Percentiles rank a stretch among this genome's conserved stretches.
These are phyloP conservation scores for Fraxinus anomala DNA, from an alignment of 257 asterid species.

Conservation along the genomic window DNA sequence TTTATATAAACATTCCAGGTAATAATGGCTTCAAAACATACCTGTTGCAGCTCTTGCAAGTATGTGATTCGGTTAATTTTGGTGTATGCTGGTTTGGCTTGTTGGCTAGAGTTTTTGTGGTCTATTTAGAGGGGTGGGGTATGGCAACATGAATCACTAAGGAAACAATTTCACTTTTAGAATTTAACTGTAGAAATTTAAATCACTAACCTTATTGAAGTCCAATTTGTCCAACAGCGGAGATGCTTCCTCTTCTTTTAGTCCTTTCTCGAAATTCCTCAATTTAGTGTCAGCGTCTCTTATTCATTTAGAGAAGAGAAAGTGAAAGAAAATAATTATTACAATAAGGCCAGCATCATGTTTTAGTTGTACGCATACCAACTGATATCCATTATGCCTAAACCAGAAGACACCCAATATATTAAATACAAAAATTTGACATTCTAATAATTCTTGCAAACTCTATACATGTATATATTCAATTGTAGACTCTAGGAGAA, in stretches of 20 bases:
- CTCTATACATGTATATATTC: constrained; percentile 69
- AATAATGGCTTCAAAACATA: constrained; percentile 8
- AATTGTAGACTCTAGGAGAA: constrained; percentile 85
- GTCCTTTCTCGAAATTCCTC: constrained; percentile 77
- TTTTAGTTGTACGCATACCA: constrained; percentile 77
- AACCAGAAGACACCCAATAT: constrained; percentile 13
- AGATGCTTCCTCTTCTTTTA: constrained; percentile 80
- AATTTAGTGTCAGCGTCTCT: constrained; percentile 53
- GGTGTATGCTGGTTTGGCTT: constrained; percentile 62
- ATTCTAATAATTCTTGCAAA: background rate
- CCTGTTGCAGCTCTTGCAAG: constrained; percentile 69
- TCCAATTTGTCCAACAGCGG: constrained; percentile 78
- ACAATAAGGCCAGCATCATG: too few relatives aligned
- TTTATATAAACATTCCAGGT: background rate
- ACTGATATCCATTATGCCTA: constrained; percentile 74
- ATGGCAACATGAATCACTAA: constrained; percentile 64
- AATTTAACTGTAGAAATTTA: background rate
- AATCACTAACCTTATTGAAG: constrained; percentile 62
- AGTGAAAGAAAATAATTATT: background rate
- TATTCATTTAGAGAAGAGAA: background rate
- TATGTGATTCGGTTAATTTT: constrained; percentile 51
- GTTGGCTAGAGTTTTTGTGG: constrained; percentile 63
- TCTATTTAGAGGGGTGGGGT: constrained; percentile 81
- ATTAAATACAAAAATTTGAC: background rate
- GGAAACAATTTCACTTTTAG: background rate